Evolutionary conservation across 441 rosid genomes (phyloP), one percentile per base, ranked within the genome.

Genomic region (Pelargonium myrrhifolium): DNA sequence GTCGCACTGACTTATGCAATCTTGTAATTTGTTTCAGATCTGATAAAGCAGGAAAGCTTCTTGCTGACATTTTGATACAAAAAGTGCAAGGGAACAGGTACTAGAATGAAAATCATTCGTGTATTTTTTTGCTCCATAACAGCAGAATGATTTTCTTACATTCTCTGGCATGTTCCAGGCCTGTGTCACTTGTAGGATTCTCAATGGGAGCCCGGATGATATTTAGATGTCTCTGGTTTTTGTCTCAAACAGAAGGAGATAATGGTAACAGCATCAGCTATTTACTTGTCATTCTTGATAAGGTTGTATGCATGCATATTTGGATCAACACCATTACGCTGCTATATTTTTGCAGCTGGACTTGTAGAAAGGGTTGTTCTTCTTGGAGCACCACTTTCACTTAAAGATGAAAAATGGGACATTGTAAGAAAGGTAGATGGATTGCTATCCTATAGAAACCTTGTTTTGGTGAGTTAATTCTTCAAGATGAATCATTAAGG

Each of bases 21-120:
- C 55, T 47, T 14, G 0, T 14, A n/a, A 47, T 47, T 11, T 47
- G 55, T 47, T 49, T 35, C 72, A 93, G 98, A 75, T 78, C 95
- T 17, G 95, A 93, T 67, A 87, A 93, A 83, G 95, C 92, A 18
- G 98, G 98, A 73, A 87, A 74, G 74, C 85, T 90, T 63, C 83
- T 93, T 6, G 92, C 97, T 72, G 97, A 93, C 78, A 89, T 89
- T 67, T 75, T 93, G 65, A 68, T 87, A 80, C 88, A 86, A 71
- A 93, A 93, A 62, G 77, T 89, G 80, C 97, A 93, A 69, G 98
- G 97, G 65, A 87, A 90, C 87, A 88, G 97, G 98, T 90, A 81
- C n/a, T 47, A 47, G 55, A 47, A 47, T n/a, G 18, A 47, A 47
- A 47, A 47, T 12, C 17, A 47, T 6, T 15, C 6, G 55, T 14